phyloP scores from a whole-genome alignment of 2,329 filamentous ascomycete species.

The Alternaria ethzedia region DNA sequence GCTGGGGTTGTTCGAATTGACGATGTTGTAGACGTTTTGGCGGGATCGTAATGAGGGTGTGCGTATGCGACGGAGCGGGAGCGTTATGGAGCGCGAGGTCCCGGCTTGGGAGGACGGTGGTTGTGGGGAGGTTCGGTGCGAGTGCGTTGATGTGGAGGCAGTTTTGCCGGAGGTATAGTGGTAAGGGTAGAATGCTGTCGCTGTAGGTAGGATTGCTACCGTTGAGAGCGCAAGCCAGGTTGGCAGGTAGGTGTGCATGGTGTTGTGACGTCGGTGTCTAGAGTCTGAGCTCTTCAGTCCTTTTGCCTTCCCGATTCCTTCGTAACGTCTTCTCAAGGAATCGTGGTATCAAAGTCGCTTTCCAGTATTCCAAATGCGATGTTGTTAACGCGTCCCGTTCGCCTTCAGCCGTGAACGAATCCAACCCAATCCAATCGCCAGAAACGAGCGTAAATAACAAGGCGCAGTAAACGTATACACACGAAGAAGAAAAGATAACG shows the following conservation, averaged over 20 bases:
- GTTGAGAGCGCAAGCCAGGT: slow-evolving; percentile 29
- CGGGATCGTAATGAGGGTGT: slow-evolving; percentile 45
- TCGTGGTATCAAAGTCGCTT: not conserved
- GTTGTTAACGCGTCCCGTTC: not conserved
- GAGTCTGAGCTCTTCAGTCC: not conserved
- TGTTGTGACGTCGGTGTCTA: not conserved
- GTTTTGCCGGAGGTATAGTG: slow-evolving; percentile 20
- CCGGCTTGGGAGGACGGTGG: not conserved
- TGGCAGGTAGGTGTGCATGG: slow-evolving; percentile 32
- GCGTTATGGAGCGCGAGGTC: slow-evolving; percentile 19
- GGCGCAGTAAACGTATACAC: not conserved
- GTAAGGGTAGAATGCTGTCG: slow-evolving; percentile 47
- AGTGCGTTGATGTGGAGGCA: not conserved
- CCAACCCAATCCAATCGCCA: not conserved
- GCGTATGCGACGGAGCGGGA: slow-evolving; percentile 40
- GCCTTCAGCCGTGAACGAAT: not conserved
- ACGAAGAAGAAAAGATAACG: not conserved
- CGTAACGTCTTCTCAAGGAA: not conserved
- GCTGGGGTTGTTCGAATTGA: slow-evolving; percentile 35
- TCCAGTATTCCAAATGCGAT: not conserved
- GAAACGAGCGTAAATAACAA: not conserved
- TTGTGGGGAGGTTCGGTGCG: slow-evolving; percentile 7
- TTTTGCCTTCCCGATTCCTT: not conserved
- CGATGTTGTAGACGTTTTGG: slow-evolving; percentile 57
- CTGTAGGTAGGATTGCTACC: slow-evolving; percentile 34